Conservation (phyloP, 2,329 filamentous ascomycete genomes). For the Fusarium tjaetaba region DNA sequence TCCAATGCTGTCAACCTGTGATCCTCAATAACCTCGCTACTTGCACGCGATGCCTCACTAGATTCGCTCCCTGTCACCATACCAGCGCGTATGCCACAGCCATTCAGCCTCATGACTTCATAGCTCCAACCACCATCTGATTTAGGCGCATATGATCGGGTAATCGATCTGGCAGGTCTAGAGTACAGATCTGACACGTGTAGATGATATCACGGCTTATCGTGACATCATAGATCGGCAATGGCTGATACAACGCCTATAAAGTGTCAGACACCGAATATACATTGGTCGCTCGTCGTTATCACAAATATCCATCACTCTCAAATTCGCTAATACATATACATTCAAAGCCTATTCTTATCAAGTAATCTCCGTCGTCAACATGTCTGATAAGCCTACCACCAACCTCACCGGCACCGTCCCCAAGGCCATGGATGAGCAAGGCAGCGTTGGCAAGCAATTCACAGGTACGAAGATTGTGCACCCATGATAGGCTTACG, state of each 20-base stretch:
- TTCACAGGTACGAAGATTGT: conserved; percentile 55
- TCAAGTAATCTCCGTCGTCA: not conserved
- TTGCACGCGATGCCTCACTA: not conserved
- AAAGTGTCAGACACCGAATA: not conserved
- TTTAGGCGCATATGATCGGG: not conserved
- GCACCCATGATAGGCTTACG: accelerated
- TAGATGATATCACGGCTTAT: not conserved
- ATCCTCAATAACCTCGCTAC: accelerated
- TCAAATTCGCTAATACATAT: not conserved
- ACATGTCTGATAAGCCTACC: conserved; percentile 29
- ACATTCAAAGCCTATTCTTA: not conserved
- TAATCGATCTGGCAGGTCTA: not conserved
- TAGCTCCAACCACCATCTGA: accelerated
- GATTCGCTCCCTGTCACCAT: not conserved
- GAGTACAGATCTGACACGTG: not conserved
- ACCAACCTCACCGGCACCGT: conserved; percentile 16
- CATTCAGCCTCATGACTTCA: not conserved
- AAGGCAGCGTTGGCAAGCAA: conserved; percentile 63
- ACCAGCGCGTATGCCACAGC: accelerated
- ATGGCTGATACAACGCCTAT: not conserved
- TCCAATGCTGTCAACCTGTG: accelerated
- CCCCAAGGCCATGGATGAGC: conserved; percentile 58
- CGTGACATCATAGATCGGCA: not conserved
- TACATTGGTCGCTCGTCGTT: accelerated
- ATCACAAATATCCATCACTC: not conserved